Base-by-base conservation (phyloP, 2,329 filamentous ascomycete genomes). In the Diaporthe vexans region DNA sequence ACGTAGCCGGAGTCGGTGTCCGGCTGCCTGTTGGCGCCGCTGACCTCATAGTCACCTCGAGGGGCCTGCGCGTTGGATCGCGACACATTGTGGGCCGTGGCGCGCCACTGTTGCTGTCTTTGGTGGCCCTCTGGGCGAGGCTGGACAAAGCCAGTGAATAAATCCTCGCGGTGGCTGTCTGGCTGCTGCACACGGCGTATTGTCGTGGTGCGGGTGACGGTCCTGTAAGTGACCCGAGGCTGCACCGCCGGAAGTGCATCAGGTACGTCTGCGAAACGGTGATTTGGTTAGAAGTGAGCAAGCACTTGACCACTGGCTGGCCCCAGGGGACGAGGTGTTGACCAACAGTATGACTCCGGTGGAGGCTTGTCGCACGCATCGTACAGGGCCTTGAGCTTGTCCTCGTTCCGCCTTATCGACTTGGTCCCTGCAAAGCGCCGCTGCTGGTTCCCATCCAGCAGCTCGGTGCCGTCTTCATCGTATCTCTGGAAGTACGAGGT, bases 311-410 rank as follows among this genome's bases (percentile, higher is more conserved):
- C 43, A 35, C 24, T 26, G 21, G 3, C 21, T 67, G 7, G 6
- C 10, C 17, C 8, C 13, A 51, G 4, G 17, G 21, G 19, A n/a
- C 0, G 46, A 8, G 61, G 29, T 5, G 3, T 67, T 4, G 48
- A 68, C 63, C 15, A 68, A 68, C 63, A n/a, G n/a, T 68, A 68
- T 24, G 46, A 40, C 8, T 54, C 33, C 48, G 63, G 63, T n/a
- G 54, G 21, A 13, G 48, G 63, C 10, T 54, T 68, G 1, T 48
- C 13, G 21, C 63, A 68, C 4, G 63, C 63, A 33, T 40, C 19
- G 21, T 68, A 68, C 29, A 68, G 48, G n/a, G 63, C 63, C 21
- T 40, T 15, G n/a, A 68, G 33, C 63, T 68, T 68, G 15, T 15
- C n/a, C 0, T 13, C 33, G n/a, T 54, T n/a, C 1, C 33, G 13